A percentile compares a stretch with the other conserved stretches of the same genome.
Conservation (phyloP, 768 basidiomycete species). For the Pulveroboletus sp. region DNA sequence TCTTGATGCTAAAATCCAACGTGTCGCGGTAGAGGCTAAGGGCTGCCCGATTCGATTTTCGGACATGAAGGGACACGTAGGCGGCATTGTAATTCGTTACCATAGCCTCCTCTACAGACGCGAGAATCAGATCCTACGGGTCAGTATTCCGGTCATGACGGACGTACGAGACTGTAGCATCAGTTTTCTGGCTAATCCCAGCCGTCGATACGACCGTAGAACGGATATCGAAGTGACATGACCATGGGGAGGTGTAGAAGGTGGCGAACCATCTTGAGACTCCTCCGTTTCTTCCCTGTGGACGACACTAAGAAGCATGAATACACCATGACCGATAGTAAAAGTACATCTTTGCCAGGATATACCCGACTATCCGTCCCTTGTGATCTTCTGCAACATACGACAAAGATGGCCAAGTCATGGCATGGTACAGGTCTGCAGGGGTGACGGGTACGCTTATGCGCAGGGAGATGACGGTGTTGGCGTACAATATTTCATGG, state of each 20-base stretch:
- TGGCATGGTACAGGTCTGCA: conserved; percentile 79
- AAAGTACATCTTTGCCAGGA: conserved; percentile 88
- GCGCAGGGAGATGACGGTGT: background rate
- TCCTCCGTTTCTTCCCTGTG: conserved; percentile 52
- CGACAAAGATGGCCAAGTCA: conserved; percentile 92
- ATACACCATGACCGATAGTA: background rate
- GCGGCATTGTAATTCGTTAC: conserved; percentile 76
- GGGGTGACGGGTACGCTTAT: background rate
- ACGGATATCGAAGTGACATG: conserved; percentile 98
- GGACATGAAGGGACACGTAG: conserved; percentile 85
- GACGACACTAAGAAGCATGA: conserved; percentile 24
- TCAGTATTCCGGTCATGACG: background rate
- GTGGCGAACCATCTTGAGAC: conserved; percentile 44
- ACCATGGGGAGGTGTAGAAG: conserved; percentile 62
- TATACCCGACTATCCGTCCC: conserved; percentile 90
- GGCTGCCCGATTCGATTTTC: conserved; percentile 93
- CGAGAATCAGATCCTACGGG: conserved; percentile 1
- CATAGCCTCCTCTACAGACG: conserved; percentile 80
- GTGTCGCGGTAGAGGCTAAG: conserved; percentile 84
- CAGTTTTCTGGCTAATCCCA: conserved; percentile 89
- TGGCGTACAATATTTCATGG: conserved; percentile 67
- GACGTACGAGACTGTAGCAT: conserved; percentile 89
- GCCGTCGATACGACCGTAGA: conserved; percentile 80
- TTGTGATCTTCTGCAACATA: conserved; percentile 90
- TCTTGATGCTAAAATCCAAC: conserved; percentile 82